A percentile compares a stretch with the other conserved stretches of the same genome.
These are phyloP conservation scores for Ochetophila trinervis DNA, from an alignment of 306 rosid species.

Conservation along the genomic window DNA sequence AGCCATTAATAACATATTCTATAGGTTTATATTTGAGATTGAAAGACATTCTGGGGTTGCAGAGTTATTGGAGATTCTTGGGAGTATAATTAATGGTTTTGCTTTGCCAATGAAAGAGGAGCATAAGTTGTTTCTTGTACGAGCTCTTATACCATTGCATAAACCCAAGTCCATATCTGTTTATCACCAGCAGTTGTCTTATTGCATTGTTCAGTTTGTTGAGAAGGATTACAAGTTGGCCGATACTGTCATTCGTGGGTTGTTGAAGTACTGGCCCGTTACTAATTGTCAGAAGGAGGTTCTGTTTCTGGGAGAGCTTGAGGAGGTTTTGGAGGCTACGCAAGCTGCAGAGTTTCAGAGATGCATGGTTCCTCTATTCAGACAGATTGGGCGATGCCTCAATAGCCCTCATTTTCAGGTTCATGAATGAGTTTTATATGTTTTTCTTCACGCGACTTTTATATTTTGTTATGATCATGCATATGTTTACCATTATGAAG, in stretches of 20 bases:
- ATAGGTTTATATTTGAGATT: slow-evolving; percentile 65
- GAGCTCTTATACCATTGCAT: slow-evolving; percentile 68
- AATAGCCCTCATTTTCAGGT: slow-evolving; percentile 81
- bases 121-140: slow-evolving; percentile 49
- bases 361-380: slow-evolving; percentile 51
- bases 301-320: slow-evolving; percentile 64
- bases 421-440: slow-evolving; percentile 1
- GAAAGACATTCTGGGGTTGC: slow-evolving; percentile 58
- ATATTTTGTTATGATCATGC: not conserved
- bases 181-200: slow-evolving; percentile 55
- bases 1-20: slow-evolving; percentile 64
- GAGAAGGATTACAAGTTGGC: slow-evolving; percentile 66
- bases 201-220: slow-evolving; percentile 65
- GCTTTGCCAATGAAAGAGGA: slow-evolving; percentile 79
- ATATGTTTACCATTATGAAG: not conserved
- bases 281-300: slow-evolving; percentile 73
- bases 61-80: slow-evolving; percentile 64
- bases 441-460: not conserved
- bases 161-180: slow-evolving; percentile 44
- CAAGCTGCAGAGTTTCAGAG: slow-evolving; percentile 42
- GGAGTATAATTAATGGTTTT: slow-evolving; percentile 64
- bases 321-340: slow-evolving; percentile 56
- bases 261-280: slow-evolving; percentile 73
- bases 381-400: slow-evolving; percentile 65
- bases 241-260: slow-evolving; percentile 56